A percentile compares a stretch with the other conserved stretches of the same genome.
phyloP scores from a whole-genome alignment of 345 rosid genomes.

The Aegle marmelos region DNA sequence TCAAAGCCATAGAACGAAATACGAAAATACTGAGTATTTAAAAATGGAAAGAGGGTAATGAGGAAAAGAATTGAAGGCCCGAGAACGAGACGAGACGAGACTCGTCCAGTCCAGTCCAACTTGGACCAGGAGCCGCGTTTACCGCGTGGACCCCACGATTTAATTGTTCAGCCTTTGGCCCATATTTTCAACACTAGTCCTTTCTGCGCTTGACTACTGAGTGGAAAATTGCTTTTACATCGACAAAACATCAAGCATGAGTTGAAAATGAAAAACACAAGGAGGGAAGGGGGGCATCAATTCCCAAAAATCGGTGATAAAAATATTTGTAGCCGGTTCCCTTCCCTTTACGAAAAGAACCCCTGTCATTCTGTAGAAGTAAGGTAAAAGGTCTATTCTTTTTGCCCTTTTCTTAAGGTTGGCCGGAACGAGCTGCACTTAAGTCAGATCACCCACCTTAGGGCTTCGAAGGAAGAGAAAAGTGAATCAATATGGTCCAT shows the following conservation, averaged over 20 bases:
- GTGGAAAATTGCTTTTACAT: neutral
- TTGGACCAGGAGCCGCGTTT: constrained; percentile 6
- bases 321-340: neutral
- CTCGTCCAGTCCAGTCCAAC: constrained; percentile 6
- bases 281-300: neutral
- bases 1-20: neutral
- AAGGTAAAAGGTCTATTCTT: neutral
- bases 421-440: constrained; percentile 14
- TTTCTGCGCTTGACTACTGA: neutral
- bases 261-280: constrained; percentile 14
- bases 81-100: neutral
- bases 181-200: neutral
- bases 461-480: neutral
- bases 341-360: constrained; percentile 13
- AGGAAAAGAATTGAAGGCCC: neutral
- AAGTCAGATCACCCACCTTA: neutral
- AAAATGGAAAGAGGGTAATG: neutral
- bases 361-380: constrained; percentile 12
- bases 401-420: neutral
- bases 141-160: constrained; percentile 20
- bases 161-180: constrained; percentile 10
- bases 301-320: constrained; percentile 4
- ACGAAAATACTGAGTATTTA: no score
- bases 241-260: neutral
- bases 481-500: constrained; percentile 1